A percentile compares a stretch with the other conserved stretches of the same genome.
These are phyloP conservation scores for Cercospora sp. DNA, from an alignment of 2,329 filamentous ascomycete species.

Conservation along the genomic window DNA sequence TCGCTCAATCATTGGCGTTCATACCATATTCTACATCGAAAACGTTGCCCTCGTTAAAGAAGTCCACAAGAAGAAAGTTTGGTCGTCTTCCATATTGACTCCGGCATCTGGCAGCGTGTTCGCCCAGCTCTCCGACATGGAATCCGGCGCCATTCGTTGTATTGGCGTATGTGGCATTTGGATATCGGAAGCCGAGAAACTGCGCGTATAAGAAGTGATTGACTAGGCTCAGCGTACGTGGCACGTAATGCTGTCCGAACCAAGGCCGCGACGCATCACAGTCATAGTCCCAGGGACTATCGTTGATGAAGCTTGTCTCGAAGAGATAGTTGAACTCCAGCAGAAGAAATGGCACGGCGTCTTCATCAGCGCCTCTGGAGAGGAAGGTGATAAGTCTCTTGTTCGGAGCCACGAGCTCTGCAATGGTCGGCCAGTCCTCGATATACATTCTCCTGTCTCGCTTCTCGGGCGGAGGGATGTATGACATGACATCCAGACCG, in stretches of 20 bases:
- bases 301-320: slow-evolving; percentile 46
- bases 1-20: slow-evolving; percentile 31
- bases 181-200: slow-evolving; percentile 45
- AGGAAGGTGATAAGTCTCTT: slow-evolving; percentile 49
- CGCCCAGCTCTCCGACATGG: slow-evolving; percentile 45
- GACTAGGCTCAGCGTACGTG: slow-evolving; percentile 47
- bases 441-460: slow-evolving; percentile 36
- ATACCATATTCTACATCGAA: slow-evolving; percentile 34
- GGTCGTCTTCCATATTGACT: slow-evolving; percentile 42
- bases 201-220: slow-evolving; percentile 51
- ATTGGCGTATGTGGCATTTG: slow-evolving; percentile 43
- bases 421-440: slow-evolving; percentile 46
- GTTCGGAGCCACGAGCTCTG: slow-evolving; percentile 44
- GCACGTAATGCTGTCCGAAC: slow-evolving; percentile 42
- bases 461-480: slow-evolving; percentile 36
- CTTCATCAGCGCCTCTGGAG: slow-evolving; percentile 45
- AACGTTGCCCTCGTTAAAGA: slow-evolving; percentile 34
- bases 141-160: slow-evolving; percentile 46
- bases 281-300: slow-evolving; percentile 38
- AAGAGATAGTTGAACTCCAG: slow-evolving; percentile 45
- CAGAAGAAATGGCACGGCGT: slow-evolving; percentile 44
- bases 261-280: slow-evolving; percentile 43
- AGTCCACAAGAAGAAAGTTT: slow-evolving; percentile 47
- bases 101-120: slow-evolving; percentile 45
- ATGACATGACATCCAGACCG: slow-evolving; percentile 49